A percentile compares a stretch with the other conserved stretches of the same genome.
Evolutionary conservation across 805 yeast genomes (phyloP).

Genomic region (Starmerella geochares): DNA sequence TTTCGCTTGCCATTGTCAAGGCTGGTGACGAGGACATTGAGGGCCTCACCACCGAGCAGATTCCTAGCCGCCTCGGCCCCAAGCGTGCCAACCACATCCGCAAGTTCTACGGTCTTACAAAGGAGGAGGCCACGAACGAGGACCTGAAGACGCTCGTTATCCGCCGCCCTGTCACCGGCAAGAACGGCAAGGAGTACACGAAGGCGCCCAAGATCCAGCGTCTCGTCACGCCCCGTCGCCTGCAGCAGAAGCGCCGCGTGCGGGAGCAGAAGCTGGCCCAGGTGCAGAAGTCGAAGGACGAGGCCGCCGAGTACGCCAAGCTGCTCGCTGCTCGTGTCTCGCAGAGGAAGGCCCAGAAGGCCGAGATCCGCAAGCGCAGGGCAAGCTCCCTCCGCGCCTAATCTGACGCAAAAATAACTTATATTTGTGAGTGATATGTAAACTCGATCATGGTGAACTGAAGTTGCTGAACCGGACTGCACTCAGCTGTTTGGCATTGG

Average conservation of each 20-base stretch:
- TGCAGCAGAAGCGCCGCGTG: constrained; percentile 98
- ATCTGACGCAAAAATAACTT: constrained; percentile 16
- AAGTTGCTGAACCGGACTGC: background rate
- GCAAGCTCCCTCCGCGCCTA: constrained; percentile 78
- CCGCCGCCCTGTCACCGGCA: constrained; percentile 89
- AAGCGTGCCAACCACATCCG: constrained; percentile 99
- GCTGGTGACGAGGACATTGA: constrained; percentile 94
- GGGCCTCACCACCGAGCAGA: constrained; percentile 88
- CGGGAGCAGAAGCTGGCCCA: constrained; percentile 86
- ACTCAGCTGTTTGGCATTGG: too few species aligned
- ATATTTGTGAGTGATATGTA: constrained; percentile 4
- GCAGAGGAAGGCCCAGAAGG: constrained; percentile 97
- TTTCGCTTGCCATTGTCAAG: constrained; percentile 87
- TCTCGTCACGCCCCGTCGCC: constrained; percentile 96
- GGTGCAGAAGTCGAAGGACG: constrained; percentile 99
- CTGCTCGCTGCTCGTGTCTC: constrained; percentile 95
- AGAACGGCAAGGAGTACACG: constrained; percentile 97
- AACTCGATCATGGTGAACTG: constrained; percentile 7
- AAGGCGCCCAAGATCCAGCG: constrained; percentile 99
- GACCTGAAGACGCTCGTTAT: constrained; percentile 86
- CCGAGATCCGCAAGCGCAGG: constrained; percentile 99
- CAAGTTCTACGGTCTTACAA: constrained; percentile 96
- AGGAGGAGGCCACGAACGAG: constrained; percentile 49
- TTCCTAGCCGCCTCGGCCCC: constrained; percentile 99
- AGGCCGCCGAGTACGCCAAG: constrained; percentile 99